phyloP scores from a whole-genome alignment of 192 early-diverging fungal genomes.

The Backusella macrospora region DNA sequence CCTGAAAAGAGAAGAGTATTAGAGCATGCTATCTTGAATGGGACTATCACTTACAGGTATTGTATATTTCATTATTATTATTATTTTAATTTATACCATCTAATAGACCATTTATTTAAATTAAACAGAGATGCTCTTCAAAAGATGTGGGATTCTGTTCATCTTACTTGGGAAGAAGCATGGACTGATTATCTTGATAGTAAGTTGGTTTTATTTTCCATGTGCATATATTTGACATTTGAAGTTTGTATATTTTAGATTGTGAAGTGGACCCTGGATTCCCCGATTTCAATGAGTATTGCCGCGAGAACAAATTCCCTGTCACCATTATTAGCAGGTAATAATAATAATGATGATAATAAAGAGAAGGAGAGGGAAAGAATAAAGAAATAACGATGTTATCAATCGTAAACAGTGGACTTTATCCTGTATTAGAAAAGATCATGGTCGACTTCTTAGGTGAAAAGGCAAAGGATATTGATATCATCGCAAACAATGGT shows the following conservation, averaged over 20 bases:
- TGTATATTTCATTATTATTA: not conserved
- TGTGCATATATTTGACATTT: not conserved
- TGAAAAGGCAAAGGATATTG: conserved; percentile 49
- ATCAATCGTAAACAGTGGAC: conserved; percentile 45
- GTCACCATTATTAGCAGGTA: conserved; percentile 66
- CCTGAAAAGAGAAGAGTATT: conserved; percentile 40
- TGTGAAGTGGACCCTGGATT: conserved; percentile 69
- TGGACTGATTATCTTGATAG: conserved; percentile 39
- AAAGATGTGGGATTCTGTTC: conserved; percentile 43
- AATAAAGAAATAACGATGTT: not conserved
- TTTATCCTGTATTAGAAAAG: conserved; percentile 50
- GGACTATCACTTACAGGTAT: conserved; percentile 50
- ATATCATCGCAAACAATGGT: conserved; percentile 65
- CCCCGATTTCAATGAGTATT: conserved; percentile 54
- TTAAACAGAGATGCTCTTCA: conserved; percentile 36
- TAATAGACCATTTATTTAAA: not conserved
- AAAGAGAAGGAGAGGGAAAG: too few species aligned
- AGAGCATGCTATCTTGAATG: conserved; percentile 46
- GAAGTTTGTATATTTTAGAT: conserved; percentile 28
- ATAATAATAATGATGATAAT: not conserved
- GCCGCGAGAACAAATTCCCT: conserved; percentile 52
- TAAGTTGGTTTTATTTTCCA: conserved; percentile 1
- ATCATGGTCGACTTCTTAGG: conserved; percentile 57
- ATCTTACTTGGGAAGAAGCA: conserved; percentile 43
- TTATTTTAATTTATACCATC: not conserved